Evolutionary conservation across 2,329 filamentous ascomycete genomes (phyloP), one percentile per base, ranked within the genome.

Genomic region (Fusarium piperis): DNA sequence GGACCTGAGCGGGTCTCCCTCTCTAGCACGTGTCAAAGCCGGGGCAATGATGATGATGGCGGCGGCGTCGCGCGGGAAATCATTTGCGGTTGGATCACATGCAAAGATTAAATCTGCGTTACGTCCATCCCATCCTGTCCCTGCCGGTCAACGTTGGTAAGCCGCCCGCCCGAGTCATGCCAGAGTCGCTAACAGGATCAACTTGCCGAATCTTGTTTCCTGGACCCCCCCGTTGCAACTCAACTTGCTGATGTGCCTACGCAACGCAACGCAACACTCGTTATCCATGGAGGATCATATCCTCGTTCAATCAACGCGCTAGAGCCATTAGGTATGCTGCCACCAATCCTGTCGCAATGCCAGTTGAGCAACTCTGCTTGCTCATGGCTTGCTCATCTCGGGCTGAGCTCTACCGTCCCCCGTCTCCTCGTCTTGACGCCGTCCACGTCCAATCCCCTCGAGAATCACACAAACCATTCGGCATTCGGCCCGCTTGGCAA

Each of bases 11-110:
- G 48, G 36, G 26, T 33, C 26, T 38, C 57, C 48, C 35, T 52
- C 62, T 53, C 67, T 66, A 76, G 75, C 75, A 77, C 75, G 74
- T 77, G 75, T 77, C 75, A 77, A 65, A 76, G 59, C 71, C 63
- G 70, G 72, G 61, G 64, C 67, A 73, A 73, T 67, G 72, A 64
- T 63, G 60, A 62, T 48, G 44, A 48, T 48, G 26, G 44, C 44
- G 44, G 63, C 59, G 51, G 30, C 28, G 59, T n/a, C n/a, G 55
- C 38, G 38, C 44, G 44, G 44, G 44, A 38, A 57, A 62, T 64
- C 39, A 60, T 61, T 62, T 60, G 61, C 59, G 39, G 52, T 65
- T 62, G 62, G 44, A 67, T 76, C 74, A 76, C 74, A 76, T 76
- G 74, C 71, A 67, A 76, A 72, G 60, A 59, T 59, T 23, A 52